Evolutionary conservation across 768 basidiomycete genomes (phyloP).

Genomic region (Tylopilus plumbeoviolaceoides): DNA sequence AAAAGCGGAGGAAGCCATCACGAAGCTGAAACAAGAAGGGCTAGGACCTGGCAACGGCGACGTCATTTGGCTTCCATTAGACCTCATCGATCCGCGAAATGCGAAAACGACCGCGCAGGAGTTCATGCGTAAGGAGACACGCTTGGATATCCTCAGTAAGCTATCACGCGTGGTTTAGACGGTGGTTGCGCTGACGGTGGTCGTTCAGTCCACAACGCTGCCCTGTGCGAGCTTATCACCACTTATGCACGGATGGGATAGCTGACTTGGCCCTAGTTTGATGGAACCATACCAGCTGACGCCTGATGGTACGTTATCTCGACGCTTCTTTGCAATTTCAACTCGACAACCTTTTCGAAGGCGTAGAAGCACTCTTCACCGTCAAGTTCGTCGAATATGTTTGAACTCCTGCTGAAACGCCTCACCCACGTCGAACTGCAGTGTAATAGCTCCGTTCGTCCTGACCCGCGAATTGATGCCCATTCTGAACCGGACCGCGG

Average conservation of each 20-base stretch:
- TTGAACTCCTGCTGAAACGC: background rate
- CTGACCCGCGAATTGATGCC: conserved; percentile 54
- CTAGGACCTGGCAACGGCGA: conserved; percentile 42
- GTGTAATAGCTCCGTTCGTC: conserved; percentile 52
- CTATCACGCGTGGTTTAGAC: background rate
- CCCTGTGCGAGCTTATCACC: conserved; percentile 32
- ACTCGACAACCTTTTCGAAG: conserved; percentile 18
- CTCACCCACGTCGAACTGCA: conserved; percentile 4
- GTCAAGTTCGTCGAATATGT: conserved; percentile 37
- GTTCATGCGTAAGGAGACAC: conserved; percentile 45
- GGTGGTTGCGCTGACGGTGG: background rate
- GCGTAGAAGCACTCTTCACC: conserved; percentile 37
- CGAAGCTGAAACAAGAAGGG: conserved; percentile 40
- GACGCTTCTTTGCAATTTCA: background rate
- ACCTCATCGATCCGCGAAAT: conserved; percentile 45
- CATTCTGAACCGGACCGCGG: conserved; percentile 46
- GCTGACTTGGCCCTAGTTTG: conserved; percentile 16
- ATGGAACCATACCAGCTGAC: conserved; percentile 19
- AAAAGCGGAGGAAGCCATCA: conserved; percentile 47
- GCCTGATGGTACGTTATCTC: conserved; percentile 23
- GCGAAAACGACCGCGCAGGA: conserved; percentile 47
- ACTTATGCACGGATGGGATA: background rate
- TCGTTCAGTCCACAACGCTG: conserved; percentile 53
- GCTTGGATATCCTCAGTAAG: conserved; percentile 53
- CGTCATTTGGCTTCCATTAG: conserved; percentile 47